Evolutionary conservation across 495 filamentous ascomycete genomes (phyloP).

Genomic region (Amphirosellinia nigrospora): DNA sequence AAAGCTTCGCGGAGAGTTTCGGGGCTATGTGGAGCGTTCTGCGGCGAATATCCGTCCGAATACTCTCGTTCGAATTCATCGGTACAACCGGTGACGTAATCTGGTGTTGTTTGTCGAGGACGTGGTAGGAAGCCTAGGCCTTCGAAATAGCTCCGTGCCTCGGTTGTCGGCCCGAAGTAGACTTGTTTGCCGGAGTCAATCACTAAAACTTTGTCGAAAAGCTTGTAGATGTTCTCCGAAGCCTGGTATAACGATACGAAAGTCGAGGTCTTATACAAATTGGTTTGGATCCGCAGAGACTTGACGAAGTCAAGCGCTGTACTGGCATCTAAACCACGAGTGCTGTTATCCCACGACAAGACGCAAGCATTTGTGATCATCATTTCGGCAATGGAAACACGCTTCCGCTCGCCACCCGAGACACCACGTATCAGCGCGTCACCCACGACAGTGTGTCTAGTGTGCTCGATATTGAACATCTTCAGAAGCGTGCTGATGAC

Average conservation of each 20-base stretch:
- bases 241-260: conserved; percentile 87
- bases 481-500: conserved; percentile 74
- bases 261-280: conserved; percentile 78
- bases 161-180: conserved; percentile 74
- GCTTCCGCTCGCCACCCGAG: conserved; percentile 85
- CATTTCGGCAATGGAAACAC: conserved; percentile 74
- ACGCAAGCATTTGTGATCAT: conserved; percentile 76
- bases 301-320: conserved; percentile 78
- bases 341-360: conserved; percentile 83
- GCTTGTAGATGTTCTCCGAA: conserved; percentile 80
- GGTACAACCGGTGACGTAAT: conserved; percentile 85
- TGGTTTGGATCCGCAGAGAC: conserved; percentile 76
- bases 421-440: conserved; percentile 82
- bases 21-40: conserved; percentile 70
- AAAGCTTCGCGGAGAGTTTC: conserved; percentile 71
- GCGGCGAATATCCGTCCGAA: conserved; percentile 62
- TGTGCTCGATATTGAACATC: conserved; percentile 90
- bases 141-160: conserved; percentile 81
- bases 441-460: conserved; percentile 79
- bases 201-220: conserved; percentile 88
- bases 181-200: conserved; percentile 81
- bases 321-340: conserved; percentile 81
- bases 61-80: conserved; percentile 84
- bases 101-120: conserved; percentile 83
- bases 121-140: conserved; percentile 77